Percentiles rank a stretch among this genome's conserved stretches.
Evolutionary conservation across 345 rosid genomes (phyloP).

Genomic region (Crucihimalaya himalaica): DNA sequence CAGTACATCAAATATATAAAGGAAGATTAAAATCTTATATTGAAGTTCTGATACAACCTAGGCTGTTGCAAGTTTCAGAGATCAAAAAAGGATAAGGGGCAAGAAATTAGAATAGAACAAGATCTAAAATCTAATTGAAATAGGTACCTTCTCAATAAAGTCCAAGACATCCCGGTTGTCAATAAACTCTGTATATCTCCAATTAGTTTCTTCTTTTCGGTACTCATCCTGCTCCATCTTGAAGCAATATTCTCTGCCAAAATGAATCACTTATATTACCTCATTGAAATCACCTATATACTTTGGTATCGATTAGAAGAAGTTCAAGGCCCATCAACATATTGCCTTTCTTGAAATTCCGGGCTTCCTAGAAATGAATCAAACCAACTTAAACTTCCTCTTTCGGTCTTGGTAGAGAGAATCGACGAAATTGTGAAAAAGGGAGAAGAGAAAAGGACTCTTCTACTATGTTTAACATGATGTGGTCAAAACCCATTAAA

Average conservation of each 20-base stretch:
- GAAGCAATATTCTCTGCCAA: constrained; percentile 31
- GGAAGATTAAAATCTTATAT: not conserved
- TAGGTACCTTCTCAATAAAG: constrained; percentile 85
- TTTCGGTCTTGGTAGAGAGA: too few species aligned
- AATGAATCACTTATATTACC: constrained; percentile 48
- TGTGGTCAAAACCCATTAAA: too few species aligned
- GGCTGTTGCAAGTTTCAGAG: constrained; percentile 14
- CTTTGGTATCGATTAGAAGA: too few species aligned
- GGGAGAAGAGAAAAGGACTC: too few species aligned
- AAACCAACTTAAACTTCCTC: too few species aligned
- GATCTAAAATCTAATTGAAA: constrained; percentile 11
- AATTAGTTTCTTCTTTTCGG: constrained; percentile 87
- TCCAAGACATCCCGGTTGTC: constrained; percentile 99
- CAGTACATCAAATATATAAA: too few species aligned
- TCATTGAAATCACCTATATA: constrained; percentile 98
- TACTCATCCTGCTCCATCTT: constrained; percentile 99
- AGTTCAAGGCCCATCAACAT: too few species aligned
- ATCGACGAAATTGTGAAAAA: too few species aligned
- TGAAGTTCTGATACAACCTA: constrained; percentile 1
- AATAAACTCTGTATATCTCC: constrained; percentile 98
- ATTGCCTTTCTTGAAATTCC: too few species aligned
- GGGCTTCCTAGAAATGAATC: too few species aligned
- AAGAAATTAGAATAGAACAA: constrained; percentile 8
- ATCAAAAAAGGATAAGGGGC: constrained; percentile 5
- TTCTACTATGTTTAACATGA: too few species aligned